phyloP scores from a whole-genome alignment of 495 filamentous ascomycete genomes.

The Cairneyella variabilis region DNA sequence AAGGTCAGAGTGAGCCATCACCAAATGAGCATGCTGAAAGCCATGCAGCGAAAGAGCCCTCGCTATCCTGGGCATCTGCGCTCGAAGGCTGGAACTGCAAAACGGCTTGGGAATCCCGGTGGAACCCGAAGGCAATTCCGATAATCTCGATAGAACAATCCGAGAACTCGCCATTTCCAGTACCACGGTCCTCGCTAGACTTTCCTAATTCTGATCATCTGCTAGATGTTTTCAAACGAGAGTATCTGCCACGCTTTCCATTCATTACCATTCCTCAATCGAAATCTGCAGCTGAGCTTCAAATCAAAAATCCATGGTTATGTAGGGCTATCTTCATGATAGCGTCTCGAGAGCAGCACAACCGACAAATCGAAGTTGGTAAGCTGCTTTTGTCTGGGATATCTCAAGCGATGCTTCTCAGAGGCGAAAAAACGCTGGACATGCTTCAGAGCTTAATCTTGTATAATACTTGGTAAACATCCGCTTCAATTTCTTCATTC shows the following conservation, averaged over 20 bases:
- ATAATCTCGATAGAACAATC: too few relatives aligned
- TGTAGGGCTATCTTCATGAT: slow-evolving; percentile 11
- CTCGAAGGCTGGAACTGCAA: neutral
- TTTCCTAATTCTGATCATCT: too few relatives aligned
- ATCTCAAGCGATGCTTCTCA: slow-evolving; percentile 4
- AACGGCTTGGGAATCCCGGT: neutral
- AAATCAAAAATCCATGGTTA: slow-evolving; percentile 16
- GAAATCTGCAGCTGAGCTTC: slow-evolving; percentile 6
- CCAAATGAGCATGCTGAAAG: neutral
- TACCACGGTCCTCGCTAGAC: too few relatives aligned
- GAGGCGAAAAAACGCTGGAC: slow-evolving; percentile 21
- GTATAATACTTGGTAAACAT: slow-evolving; percentile 19
- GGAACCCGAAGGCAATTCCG: too few relatives aligned
- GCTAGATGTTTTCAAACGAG: slow-evolving; percentile 7
- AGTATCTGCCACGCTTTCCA: slow-evolving; percentile 13
- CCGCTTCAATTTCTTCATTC: neutral
- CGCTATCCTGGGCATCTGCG: neutral
- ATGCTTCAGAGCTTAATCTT: slow-evolving; percentile 20
- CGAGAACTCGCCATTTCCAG: too few relatives aligned
- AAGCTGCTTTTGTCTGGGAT: slow-evolving; percentile 11
- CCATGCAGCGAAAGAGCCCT: neutral
- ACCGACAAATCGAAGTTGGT: slow-evolving; percentile 5
- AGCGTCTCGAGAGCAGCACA: slow-evolving; percentile 8
- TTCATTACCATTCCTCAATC: slow-evolving; percentile 9
- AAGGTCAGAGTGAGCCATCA: neutral